Conservation (phyloP, 495 filamentous ascomycete genomes). For the Pyrenula aspistea region DNA sequence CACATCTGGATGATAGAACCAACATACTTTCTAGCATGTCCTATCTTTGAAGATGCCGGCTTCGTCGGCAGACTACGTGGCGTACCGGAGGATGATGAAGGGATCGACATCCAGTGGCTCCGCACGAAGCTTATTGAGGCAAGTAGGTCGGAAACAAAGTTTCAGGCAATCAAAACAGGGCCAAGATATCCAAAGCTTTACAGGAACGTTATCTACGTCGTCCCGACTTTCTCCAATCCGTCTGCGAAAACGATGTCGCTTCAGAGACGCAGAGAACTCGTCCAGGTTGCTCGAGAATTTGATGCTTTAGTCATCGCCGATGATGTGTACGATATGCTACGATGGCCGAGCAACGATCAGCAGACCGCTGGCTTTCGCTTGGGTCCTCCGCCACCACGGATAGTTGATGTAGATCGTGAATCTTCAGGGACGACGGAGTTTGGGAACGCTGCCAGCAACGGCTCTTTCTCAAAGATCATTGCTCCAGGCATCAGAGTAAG, state of each 20-base stretch:
- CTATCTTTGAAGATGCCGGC: constrained; percentile 70
- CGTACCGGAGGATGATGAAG: constrained; percentile 63
- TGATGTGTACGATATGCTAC: constrained; percentile 69
- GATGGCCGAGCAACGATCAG: constrained; percentile 30
- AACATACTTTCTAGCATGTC: constrained; percentile 65
- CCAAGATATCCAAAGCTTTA: constrained; percentile 43
- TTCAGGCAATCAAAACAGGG: constrained; percentile 18
- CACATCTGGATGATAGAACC: constrained; percentile 72
- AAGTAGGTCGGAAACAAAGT: constrained; percentile 19
- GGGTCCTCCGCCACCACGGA: constrained; percentile 35
- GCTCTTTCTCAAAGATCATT: constrained; percentile 58
- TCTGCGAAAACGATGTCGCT: constrained; percentile 50
- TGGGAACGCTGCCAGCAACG: constrained; percentile 60
- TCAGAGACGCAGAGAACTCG: constrained; percentile 34
- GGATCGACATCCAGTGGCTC: constrained; percentile 52
- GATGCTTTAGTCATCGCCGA: constrained; percentile 58
- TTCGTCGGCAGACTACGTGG: constrained; percentile 48
- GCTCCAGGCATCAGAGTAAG: constrained; percentile 57
- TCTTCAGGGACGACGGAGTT: constrained; percentile 21
- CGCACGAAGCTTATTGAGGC: constrained; percentile 27
- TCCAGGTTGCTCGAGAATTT: constrained; percentile 45
- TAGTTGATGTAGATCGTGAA: constrained; percentile 49
- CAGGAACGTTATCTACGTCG: constrained; percentile 58
- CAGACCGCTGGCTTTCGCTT: constrained; percentile 5
- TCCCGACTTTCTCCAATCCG: constrained; percentile 59